These are phyloP conservation scores for Phoenix roebelenii DNA, from an alignment of 176 grass and related monocot genomes.

Conservation along the genomic window DNA sequence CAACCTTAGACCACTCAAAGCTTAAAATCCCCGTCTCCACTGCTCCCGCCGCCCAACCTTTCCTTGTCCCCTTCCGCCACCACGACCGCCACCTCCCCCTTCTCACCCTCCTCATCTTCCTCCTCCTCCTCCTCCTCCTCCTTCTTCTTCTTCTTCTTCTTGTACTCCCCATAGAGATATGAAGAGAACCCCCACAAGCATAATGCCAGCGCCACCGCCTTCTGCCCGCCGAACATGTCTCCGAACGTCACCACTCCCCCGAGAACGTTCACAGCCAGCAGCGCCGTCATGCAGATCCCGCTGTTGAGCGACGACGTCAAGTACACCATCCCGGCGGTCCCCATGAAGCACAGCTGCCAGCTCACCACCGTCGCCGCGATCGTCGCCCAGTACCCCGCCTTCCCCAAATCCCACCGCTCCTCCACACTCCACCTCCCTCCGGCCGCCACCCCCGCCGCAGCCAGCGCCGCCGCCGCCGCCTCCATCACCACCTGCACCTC, in stretches of 20 bases:
- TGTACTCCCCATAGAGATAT: slow-evolving; percentile 68
- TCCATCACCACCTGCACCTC: slow-evolving; percentile 94
- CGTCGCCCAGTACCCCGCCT: slow-evolving; percentile 48
- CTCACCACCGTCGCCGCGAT: slow-evolving; percentile 38
- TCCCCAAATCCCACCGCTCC: slow-evolving; percentile 45
- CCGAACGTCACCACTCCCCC: slow-evolving; percentile 54
- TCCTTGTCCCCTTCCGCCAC: no score
- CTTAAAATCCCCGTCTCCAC: background rate
- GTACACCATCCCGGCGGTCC: slow-evolving; percentile 84
- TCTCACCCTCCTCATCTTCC: background rate
- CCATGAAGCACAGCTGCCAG: slow-evolving; percentile 96
- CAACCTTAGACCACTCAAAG: no score
- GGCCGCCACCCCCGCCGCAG: slow-evolving; percentile 38
- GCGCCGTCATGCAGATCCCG: slow-evolving; percentile 90
- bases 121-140: slow-evolving; percentile 18
- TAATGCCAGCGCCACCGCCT: slow-evolving; percentile 56
- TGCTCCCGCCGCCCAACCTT: slow-evolving; percentile 2
- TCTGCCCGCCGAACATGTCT: slow-evolving; percentile 60
- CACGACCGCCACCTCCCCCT: background rate
- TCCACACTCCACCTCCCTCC: slow-evolving; percentile 31
- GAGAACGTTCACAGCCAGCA: slow-evolving; percentile 73
- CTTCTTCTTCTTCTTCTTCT: slow-evolving; percentile 20
- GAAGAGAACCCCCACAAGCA: slow-evolving; percentile 93
- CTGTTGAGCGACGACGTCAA: slow-evolving; percentile 85
- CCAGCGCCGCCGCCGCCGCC: slow-evolving; percentile 68